A percentile compares a stretch with the other conserved stretches of the same genome.
Evolutionary conservation across 768 basidiomycete genomes (phyloP).

Genomic region (Chalciporus chontae): DNA sequence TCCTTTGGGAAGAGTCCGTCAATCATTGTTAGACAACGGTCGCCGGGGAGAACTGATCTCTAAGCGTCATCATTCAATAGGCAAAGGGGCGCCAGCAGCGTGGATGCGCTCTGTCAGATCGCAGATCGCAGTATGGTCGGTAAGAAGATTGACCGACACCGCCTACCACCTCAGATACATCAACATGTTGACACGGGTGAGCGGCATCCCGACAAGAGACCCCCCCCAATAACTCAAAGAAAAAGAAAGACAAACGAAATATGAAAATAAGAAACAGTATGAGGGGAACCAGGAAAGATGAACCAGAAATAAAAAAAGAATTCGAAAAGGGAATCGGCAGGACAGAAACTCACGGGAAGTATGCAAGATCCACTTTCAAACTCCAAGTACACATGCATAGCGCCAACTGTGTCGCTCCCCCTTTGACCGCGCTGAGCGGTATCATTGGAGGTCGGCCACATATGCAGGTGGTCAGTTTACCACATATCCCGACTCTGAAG

Average conservation of each 20-base stretch:
- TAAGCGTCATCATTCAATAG: neutral
- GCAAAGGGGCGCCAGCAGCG: too few relatives aligned
- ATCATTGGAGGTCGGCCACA: conserved; percentile 40
- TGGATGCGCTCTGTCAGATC: too few relatives aligned
- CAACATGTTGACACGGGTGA: neutral
- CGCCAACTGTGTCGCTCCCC: conserved; percentile 53
- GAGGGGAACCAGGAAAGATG: neutral
- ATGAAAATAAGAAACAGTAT: neutral
- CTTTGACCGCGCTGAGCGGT: conserved; percentile 68
- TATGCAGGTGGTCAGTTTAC: too few relatives aligned
- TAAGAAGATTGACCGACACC: too few relatives aligned
- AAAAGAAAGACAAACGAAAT: neutral
- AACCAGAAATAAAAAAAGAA: neutral
- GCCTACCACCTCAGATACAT: too few relatives aligned
- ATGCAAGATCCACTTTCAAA: conserved; percentile 74
- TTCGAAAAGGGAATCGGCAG: neutral
- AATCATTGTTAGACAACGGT: neutral
- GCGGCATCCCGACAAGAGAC: neutral
- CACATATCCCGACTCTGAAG: too few relatives aligned
- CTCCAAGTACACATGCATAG: conserved; percentile 64
- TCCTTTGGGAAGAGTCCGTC: neutral
- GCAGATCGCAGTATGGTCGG: too few relatives aligned
- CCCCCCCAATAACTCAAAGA: neutral
- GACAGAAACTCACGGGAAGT: conserved; percentile 60
- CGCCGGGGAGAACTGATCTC: neutral